These are phyloP conservation scores for Saturnispora kantuleensis DNA, from an alignment of 805 yeast species.

Conservation along the genomic window DNA sequence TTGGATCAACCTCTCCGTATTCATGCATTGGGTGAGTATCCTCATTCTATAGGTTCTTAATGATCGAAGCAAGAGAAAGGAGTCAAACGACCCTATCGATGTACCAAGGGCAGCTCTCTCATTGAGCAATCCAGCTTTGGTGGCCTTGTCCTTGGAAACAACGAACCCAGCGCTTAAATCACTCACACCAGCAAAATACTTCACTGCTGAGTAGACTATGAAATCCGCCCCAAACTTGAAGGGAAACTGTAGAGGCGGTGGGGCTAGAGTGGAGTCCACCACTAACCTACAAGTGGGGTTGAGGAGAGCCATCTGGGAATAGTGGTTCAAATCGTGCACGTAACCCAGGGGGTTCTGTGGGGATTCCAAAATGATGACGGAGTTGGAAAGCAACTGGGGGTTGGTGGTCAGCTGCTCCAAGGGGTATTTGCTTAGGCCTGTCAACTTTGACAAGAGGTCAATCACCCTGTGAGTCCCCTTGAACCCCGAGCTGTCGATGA, in stretches of 20 bases:
- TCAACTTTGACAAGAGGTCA: conserved; percentile 32
- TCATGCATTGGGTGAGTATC: conserved; percentile 36
- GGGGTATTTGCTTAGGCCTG: conserved; percentile 30
- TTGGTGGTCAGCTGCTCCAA: conserved; percentile 25
- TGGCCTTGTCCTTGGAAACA: conserved; percentile 29
- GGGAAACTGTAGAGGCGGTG: conserved; percentile 46
- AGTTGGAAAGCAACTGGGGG: conserved; percentile 29
- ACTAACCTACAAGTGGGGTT: conserved; percentile 32
- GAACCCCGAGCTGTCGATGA: conserved; percentile 38
- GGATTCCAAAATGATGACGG: conserved; percentile 41
- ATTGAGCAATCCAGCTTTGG: conserved; percentile 25
- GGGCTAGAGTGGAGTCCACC: conserved; percentile 48
- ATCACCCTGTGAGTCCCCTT: conserved; percentile 45
- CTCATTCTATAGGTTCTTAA: conserved; percentile 43
- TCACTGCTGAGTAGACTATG: conserved; percentile 46
- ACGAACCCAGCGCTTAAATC: conserved; percentile 46
- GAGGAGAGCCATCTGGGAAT: conserved; percentile 34
- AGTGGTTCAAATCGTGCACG: conserved; percentile 32
- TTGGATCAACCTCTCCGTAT: conserved; percentile 33
- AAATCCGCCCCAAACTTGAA: conserved; percentile 43
- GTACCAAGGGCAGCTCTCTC: conserved; percentile 41
- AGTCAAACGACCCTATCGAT: conserved; percentile 42
- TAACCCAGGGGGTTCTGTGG: conserved; percentile 47
- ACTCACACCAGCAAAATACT: conserved; percentile 46
- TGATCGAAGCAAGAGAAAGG: conserved; percentile 38